Conservation (phyloP, 345 rosid genomes). For the Gossypium herbaceum region DNA sequence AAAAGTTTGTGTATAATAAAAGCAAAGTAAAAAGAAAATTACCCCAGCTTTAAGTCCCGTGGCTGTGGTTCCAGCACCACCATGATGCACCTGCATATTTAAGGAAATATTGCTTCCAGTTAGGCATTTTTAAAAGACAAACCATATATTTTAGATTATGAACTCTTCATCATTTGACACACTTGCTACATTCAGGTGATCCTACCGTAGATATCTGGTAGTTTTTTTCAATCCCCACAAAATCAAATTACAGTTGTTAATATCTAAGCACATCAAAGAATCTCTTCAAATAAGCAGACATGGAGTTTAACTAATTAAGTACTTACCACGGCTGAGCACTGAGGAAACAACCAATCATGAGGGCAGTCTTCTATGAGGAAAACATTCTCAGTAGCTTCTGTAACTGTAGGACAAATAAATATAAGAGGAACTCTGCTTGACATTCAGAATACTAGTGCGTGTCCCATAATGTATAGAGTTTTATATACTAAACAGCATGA, state of each 20-base stretch:
- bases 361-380: slow-evolving; percentile 92
- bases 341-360: slow-evolving; percentile 99
- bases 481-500: neutral
- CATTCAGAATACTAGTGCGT: neutral
- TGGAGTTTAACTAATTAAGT: neutral
- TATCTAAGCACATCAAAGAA: neutral
- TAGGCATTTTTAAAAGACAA: slow-evolving; percentile 12
- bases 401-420: slow-evolving; percentile 43
- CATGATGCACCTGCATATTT: slow-evolving; percentile 82
- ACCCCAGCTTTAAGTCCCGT: slow-evolving; percentile 96
- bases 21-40: slow-evolving; percentile 17
- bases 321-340: slow-evolving; percentile 92
- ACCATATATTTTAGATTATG: slow-evolving; percentile 23
- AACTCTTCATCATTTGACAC: neutral
- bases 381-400: slow-evolving; percentile 59
- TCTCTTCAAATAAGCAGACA: neutral
- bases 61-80: slow-evolving; percentile 99
- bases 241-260: neutral
- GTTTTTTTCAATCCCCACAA: neutral
- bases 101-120: slow-evolving; percentile 8
- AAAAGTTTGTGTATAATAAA: neutral
- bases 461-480: neutral
- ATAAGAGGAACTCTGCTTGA: neutral
- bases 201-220: neutral
- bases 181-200: neutral